Evolutionary conservation across 768 basidiomycete genomes (phyloP).

Genomic region (Leccinum arenicola): DNA sequence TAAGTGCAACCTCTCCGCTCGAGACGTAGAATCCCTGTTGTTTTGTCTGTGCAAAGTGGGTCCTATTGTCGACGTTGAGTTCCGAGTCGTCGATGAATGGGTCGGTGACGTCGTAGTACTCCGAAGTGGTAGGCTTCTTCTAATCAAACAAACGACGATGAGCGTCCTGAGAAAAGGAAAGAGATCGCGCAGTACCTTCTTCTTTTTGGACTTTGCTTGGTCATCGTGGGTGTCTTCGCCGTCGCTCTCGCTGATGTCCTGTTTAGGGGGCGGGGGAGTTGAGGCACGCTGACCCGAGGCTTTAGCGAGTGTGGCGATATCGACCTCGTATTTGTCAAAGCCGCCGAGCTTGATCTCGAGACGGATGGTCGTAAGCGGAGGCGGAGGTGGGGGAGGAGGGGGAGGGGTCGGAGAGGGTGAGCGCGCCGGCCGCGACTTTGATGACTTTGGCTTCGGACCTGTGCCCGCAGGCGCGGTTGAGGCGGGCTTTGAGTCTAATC

Average conservation of each 20-base stretch:
- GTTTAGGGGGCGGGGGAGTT: constrained; percentile 50
- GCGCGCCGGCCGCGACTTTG: constrained; percentile 40
- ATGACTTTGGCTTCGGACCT: constrained; percentile 52
- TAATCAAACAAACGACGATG: constrained; percentile 14
- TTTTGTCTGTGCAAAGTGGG: constrained; percentile 86
- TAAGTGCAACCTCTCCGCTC: constrained; percentile 79
- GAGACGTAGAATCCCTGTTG: constrained; percentile 94
- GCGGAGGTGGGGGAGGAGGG: constrained; percentile 41
- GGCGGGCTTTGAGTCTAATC: constrained; percentile 24
- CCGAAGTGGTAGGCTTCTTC: constrained; percentile 54
- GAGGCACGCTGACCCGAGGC: constrained; percentile 62
- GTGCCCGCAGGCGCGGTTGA: constrained; percentile 29
- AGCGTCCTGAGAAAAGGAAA: constrained; percentile 1
- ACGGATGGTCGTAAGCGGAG: constrained; percentile 59
- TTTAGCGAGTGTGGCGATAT: constrained; percentile 56
- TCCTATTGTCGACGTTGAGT: constrained; percentile 84
- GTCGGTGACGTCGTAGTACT: constrained; percentile 89
- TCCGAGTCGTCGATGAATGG: constrained; percentile 99
- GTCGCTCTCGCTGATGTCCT: constrained; percentile 56
- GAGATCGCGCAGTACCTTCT: constrained; percentile 33
- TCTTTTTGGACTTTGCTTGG: constrained; percentile 34
- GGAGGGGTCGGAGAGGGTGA: constrained; percentile 60
- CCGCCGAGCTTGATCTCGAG: constrained; percentile 70
- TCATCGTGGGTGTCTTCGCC: constrained; percentile 42
- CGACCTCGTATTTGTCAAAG: constrained; percentile 71